Evolutionary conservation across 495 filamentous ascomycete species (phyloP).

Genomic region (Sphaerosporella brunnea): DNA sequence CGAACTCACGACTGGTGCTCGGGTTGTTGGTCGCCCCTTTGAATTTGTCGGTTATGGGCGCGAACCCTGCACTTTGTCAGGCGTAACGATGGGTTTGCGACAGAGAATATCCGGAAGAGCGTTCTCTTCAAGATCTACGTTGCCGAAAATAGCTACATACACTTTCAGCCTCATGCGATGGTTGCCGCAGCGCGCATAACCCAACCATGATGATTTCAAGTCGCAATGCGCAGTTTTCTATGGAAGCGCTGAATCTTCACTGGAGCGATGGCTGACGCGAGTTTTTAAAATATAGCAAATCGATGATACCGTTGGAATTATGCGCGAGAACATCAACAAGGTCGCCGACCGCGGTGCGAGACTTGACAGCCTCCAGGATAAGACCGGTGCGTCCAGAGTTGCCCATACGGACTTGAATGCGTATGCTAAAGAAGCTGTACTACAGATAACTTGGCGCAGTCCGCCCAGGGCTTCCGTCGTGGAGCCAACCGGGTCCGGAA

Average conservation of each 20-base stretch:
- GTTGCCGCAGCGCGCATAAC: neutral
- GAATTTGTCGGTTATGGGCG: neutral
- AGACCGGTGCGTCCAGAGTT: slow-evolving; percentile 47
- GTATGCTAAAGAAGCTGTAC: slow-evolving; percentile 8
- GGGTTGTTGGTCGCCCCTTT: neutral
- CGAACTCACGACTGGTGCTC: neutral
- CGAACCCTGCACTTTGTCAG: neutral
- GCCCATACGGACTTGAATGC: too few relatives aligned
- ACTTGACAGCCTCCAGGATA: slow-evolving; percentile 80
- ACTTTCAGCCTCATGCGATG: too few relatives aligned
- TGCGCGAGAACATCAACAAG: slow-evolving; percentile 89
- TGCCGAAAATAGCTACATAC: too few relatives aligned
- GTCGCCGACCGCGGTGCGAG: slow-evolving; percentile 79
- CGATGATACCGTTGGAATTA: slow-evolving; percentile 76
- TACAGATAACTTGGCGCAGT: slow-evolving; percentile 63
- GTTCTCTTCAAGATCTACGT: too few relatives aligned
- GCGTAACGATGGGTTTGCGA: too few relatives aligned
- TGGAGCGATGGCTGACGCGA: slow-evolving; percentile 1
- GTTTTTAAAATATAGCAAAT: slow-evolving; percentile 54
- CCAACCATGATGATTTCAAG: neutral
- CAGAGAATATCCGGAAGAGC: too few relatives aligned
- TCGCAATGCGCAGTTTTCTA: neutral
- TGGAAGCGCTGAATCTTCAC: neutral
- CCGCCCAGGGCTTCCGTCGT: slow-evolving; percentile 82
- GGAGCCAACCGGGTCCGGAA: slow-evolving; percentile 91